Evolutionary conservation across 345 rosid species (phyloP).

Genomic region (Pistacia atlantica): DNA sequence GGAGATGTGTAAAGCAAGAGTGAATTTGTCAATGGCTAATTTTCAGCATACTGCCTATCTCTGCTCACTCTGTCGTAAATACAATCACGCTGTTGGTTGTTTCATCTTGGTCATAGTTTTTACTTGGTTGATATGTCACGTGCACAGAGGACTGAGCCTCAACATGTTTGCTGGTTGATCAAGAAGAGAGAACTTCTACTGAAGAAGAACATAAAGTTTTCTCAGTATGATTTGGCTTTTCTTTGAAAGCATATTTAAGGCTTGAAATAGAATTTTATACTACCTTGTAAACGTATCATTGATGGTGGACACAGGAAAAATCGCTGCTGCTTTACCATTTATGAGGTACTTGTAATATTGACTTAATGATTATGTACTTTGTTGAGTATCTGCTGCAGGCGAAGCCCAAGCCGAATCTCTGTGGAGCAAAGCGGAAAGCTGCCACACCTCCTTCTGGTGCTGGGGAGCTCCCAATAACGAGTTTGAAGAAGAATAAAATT

Average conservation of each 20-base stretch:
- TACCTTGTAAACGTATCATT: background rate
- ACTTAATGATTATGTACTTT: slow-evolving; percentile 19
- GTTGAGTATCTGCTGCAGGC: slow-evolving; percentile 43
- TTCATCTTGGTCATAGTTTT: background rate
- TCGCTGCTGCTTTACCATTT: background rate
- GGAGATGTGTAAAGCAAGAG: too few species aligned
- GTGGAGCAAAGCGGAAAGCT: slow-evolving; percentile 48
- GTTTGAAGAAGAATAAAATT: slow-evolving; percentile 28
- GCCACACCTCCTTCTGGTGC: slow-evolving; percentile 23
- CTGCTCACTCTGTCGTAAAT: too few species aligned
- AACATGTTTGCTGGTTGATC: too few species aligned
- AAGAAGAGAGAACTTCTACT: too few species aligned
- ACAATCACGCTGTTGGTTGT: background rate
- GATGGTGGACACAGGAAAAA: background rate
- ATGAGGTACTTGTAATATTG: slow-evolving; percentile 1
- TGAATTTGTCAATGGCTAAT: too few species aligned
- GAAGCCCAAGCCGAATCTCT: slow-evolving; percentile 43
- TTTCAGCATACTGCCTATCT: too few species aligned
- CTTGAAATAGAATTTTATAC: background rate
- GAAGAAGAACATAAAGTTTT: too few species aligned
- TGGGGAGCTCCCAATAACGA: slow-evolving; percentile 16
- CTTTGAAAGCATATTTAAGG: too few species aligned
- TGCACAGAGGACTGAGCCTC: too few species aligned
- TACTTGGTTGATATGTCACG: background rate
- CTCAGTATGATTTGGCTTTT: too few species aligned